Evolutionary conservation across 495 filamentous ascomycete genomes (phyloP), one percentile per base, ranked within the genome.

Genomic region (Clohesyomyces aquaticus): DNA sequence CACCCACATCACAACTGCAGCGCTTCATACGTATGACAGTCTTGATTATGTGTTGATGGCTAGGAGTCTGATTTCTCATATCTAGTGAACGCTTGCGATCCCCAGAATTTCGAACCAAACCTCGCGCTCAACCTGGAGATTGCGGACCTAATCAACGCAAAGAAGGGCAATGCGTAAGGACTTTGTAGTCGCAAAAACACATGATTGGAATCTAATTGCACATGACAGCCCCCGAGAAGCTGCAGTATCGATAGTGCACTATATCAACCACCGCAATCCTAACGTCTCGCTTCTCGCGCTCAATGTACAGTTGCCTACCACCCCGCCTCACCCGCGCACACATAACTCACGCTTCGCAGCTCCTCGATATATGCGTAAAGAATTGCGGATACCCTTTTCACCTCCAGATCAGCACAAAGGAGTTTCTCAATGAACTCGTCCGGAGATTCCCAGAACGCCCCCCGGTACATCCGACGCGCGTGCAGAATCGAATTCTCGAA

Each of bases 301-400:
- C 73, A 79, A 69, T 55, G 73, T 75, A 71, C 38, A 60, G 26
- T 21, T 28, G 28, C 56, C 43, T 35, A 46, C 12, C 19, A 42
- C 27, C 47, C 41, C 21, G 1, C 11, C 46, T 22, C 23, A 27
- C 16, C 46, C 22, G 14, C 19, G 18, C 11, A 27, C 19, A 48
- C 10, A 25, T 47, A 38, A 43, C 73, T 77, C 48, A 76, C 63
- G 14, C 52, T n/a, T 35, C 52, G 54, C 73, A 88, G 83, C 86
- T 98, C 55, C 88, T 98, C 72, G 94, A 98, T 73, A 98, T 98
- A 50, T 98, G 93, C 75, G 94, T 97, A 74, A 98, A 98, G 79
- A 98, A 98, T 76, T 98, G 94, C 85, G 94, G 94, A 69, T 98
- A 98, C 77, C 91, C 95, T 18, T 98, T 98, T 76, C 94, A 98